phyloP scores from a whole-genome alignment of 768 basidiomycete genomes.

The Suillus weaverae region DNA sequence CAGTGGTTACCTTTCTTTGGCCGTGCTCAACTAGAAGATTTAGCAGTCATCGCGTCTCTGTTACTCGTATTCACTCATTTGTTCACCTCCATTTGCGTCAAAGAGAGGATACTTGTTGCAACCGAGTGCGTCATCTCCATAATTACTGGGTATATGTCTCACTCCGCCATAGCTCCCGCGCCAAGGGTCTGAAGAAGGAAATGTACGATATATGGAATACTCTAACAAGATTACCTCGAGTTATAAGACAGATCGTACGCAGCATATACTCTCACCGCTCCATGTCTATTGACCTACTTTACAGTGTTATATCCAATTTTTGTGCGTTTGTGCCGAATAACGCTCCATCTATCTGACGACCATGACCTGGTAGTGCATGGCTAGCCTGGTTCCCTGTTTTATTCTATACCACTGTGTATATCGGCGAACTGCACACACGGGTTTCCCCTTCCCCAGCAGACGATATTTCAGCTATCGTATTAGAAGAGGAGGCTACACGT shows the following conservation, averaged over 20 bases:
- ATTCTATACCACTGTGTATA: constrained; percentile 85
- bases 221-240: constrained; percentile 63
- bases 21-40: constrained; percentile 74
- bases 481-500: constrained; percentile 73
- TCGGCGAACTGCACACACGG: constrained; percentile 81
- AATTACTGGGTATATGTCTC: neutral
- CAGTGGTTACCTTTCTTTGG: constrained; percentile 72
- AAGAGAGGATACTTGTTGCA: constrained; percentile 71
- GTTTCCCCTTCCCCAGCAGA: constrained; percentile 35
- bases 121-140: constrained; percentile 26
- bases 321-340: constrained; percentile 46
- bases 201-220: constrained; percentile 72
- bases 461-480: constrained; percentile 30
- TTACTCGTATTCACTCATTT: constrained; percentile 67
- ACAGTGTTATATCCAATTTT: constrained; percentile 79
- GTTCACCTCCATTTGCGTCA: constrained; percentile 58
- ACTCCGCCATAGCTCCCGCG: constrained; percentile 12
- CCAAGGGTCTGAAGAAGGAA: constrained; percentile 40
- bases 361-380: constrained; percentile 55
- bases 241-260: constrained; percentile 81
- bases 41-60: constrained; percentile 72
- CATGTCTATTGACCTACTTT: constrained; percentile 11
- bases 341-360: constrained; percentile 1
- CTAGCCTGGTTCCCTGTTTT: constrained; percentile 92
- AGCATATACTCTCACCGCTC: constrained; percentile 9